These are phyloP conservation scores for Hirschioporus abietinus DNA, from an alignment of 768 basidiomycete genomes.

Conservation along the genomic window DNA sequence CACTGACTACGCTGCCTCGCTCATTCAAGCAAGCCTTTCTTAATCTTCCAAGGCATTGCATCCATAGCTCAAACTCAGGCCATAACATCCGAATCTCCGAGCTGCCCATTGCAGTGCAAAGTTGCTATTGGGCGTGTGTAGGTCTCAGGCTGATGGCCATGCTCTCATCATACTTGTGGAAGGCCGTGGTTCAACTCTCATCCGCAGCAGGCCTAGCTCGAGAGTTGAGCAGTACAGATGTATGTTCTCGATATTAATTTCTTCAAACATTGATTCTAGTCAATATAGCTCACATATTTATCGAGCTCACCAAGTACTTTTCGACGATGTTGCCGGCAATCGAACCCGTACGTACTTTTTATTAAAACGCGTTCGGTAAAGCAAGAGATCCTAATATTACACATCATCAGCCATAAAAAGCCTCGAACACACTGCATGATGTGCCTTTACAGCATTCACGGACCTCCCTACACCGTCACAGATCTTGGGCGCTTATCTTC, in stretches of 20 bases:
- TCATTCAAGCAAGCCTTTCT: background rate
- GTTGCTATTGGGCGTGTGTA: background rate
- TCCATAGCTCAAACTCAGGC: background rate
- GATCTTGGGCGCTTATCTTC: background rate
- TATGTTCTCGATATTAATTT: background rate
- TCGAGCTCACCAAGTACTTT: no score
- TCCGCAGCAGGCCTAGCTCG: no score
- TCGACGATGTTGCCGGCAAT: no score
- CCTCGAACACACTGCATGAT: background rate
- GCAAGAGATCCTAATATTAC: no score
- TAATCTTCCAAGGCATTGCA: background rate
- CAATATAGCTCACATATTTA: no score
- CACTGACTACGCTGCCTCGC: background rate
- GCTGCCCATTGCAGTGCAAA: background rate
- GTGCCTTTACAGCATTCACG: background rate
- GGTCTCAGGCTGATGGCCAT: background rate
- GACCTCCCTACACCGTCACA: no score
- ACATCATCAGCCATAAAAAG: no score
- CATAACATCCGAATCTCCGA: background rate
- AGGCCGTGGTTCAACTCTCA: no score
- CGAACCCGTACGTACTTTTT: no score
- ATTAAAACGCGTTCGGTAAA: background rate
- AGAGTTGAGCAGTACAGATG: no score
- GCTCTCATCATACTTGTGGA: background rate
- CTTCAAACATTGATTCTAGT: no score